Base-by-base conservation (phyloP, 1,284 basidiomycete species). In the Ustilago loliicola region DNA sequence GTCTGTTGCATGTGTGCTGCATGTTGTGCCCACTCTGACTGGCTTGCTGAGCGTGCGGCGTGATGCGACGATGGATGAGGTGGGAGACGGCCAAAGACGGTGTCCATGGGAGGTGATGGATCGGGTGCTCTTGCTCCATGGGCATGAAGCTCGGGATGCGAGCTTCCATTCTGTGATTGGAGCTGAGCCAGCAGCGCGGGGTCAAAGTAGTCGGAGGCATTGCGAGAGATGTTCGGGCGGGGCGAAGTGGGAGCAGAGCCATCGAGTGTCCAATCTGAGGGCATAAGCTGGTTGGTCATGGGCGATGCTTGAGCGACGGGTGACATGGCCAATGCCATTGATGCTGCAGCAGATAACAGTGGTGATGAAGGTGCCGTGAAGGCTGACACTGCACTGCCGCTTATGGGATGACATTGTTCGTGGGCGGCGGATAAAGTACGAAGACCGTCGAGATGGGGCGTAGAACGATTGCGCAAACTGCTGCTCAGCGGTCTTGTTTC, bases 31-130 rank as follows among this genome's bases (percentile, higher is more conserved):
- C 73, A 54, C 66, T 17, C 79, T 96, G 95, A 98, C 96, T 61
- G 96, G 95, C 30, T 94, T 94, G 21, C 88, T 98, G 59, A 94
- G 94, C 55, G 96, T 97, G 81, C 95, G 97, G 60, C 94, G 95
- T 84, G 95, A 96, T 83, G 94, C 93, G 72, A 93, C 95, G 83
- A 94, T 93, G 72, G 93, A 95, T 82, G 97, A 97, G 86, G 95
- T 95, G 0, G 96, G 97, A 86, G 95, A 95, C 2, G 89, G 98
- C 50, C 91, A 95, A 29, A 95, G 54, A 98, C 60, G n/a, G 60
- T 36, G 30, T 75, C 63, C 21, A 66, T 45, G 19, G 63, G 60
- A 19, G 67, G 64, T 2, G 64, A 75, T n/a, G 57, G 55, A 25
- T 48, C 55, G 5, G 42, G 21, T 45, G n/a, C 42, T 2, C 42